Percentiles rank a stretch among this genome's conserved stretches.
These are phyloP conservation scores for Sporobolomyces roseus DNA, from an alignment of 768 basidiomycete genomes.

Conservation along the genomic window DNA sequence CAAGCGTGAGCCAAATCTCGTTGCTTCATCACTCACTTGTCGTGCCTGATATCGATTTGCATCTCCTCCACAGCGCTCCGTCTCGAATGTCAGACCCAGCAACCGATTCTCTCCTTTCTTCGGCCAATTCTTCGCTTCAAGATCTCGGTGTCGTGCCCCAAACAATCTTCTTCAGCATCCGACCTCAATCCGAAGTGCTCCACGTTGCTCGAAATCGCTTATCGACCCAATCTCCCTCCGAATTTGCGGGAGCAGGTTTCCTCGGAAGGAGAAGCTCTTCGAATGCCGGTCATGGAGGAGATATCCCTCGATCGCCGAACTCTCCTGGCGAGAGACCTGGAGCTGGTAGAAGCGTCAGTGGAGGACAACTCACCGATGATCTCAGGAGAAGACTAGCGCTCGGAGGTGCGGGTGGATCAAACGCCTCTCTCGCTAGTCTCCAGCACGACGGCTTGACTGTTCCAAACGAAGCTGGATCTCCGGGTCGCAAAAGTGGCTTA, in stretches of 20 bases:
- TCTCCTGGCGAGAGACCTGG: slow-evolving; percentile 12
- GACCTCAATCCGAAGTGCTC: slow-evolving; percentile 27
- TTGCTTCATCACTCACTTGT: background rate
- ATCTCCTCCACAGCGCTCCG: background rate
- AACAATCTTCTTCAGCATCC: slow-evolving; percentile 44
- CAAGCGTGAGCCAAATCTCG: slow-evolving; percentile 57
- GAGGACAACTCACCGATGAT: slow-evolving; percentile 32
- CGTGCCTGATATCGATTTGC: background rate
- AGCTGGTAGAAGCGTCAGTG: background rate
- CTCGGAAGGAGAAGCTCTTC: slow-evolving; percentile 1
- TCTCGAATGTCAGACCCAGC: slow-evolving; percentile 19
- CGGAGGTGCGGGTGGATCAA: slow-evolving; percentile 4
- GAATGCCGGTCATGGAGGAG: slow-evolving; percentile 2
- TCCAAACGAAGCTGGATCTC: background rate
- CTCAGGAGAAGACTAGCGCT: slow-evolving; percentile 31
- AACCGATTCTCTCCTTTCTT: slow-evolving; percentile 5
- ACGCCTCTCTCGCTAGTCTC: background rate
- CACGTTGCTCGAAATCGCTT: slow-evolving; percentile 4
- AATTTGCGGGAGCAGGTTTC: background rate
- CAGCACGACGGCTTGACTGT: background rate
- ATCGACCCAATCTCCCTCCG: background rate
- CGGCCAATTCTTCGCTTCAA: slow-evolving; percentile 23
- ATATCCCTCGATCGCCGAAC: background rate
- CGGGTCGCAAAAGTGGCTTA: background rate
- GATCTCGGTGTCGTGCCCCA: slow-evolving; percentile 45